Conservation (phyloP, 2,329 filamentous ascomycete genomes). For the Thelonectria blattea region DNA sequence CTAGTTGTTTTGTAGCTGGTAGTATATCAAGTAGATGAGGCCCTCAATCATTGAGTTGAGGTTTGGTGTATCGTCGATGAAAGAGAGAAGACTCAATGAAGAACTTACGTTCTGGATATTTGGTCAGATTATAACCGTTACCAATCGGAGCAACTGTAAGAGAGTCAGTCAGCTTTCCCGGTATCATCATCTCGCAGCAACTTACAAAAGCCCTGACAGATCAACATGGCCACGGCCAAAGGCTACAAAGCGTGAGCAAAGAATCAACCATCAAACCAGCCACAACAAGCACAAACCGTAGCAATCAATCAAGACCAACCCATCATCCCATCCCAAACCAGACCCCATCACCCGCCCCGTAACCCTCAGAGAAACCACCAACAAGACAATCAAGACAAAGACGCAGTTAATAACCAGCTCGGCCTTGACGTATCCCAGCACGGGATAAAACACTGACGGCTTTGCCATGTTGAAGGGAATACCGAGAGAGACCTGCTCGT, state of each 20-base stretch:
- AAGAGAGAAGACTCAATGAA: no score
- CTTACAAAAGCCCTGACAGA: constrained; percentile 38
- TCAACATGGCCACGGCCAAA: constrained; percentile 36
- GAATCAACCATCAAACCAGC: no score
- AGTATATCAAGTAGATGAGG: background rate
- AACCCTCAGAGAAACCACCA: constrained; percentile 38
- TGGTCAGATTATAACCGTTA: constrained; percentile 31
- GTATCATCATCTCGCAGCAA: no score
- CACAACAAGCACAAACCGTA: constrained; percentile 26
- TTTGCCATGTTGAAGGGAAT: constrained; percentile 22
- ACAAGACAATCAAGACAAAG: constrained; percentile 40
- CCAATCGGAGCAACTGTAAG: constrained; percentile 31
- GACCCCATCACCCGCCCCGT: constrained; percentile 39
- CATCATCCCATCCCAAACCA: constrained; percentile 43
- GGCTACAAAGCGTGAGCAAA: constrained; percentile 29
- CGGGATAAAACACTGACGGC: constrained; percentile 21
- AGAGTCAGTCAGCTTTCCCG: background rate
- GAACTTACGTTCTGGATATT: constrained; percentile 32
- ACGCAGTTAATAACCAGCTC: constrained; percentile 42
- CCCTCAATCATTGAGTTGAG: background rate
- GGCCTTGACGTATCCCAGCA: constrained; percentile 34
- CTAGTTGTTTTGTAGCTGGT: no score
- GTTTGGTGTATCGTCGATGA: background rate
- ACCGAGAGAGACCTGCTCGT: background rate
- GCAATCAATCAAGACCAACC: constrained; percentile 37